Conservation (phyloP, 768 basidiomycete genomes). For the Peribolospora baueri region DNA sequence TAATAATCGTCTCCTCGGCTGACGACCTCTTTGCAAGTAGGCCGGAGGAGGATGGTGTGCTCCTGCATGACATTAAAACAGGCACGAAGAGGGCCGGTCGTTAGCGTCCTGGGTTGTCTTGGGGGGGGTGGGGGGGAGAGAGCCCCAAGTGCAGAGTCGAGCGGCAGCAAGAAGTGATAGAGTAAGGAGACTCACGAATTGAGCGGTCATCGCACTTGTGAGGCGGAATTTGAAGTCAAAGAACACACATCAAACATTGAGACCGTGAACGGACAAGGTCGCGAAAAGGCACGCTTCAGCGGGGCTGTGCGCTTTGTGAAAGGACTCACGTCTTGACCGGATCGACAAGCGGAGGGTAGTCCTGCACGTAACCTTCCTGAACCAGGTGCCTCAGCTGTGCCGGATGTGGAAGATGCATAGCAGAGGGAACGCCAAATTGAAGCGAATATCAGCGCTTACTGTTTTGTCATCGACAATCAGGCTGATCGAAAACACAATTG, state of each 20-base stretch:
- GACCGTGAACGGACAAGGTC: not conserved
- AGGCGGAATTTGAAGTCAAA: not conserved
- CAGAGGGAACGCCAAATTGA: not conserved
- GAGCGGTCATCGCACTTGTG: constrained; percentile 56
- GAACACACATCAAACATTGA: not conserved
- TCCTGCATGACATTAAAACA: constrained; percentile 14
- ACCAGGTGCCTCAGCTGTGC: constrained; percentile 68
- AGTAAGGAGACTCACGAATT: constrained; percentile 22
- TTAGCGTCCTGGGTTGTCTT: not conserved
- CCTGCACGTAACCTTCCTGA: constrained; percentile 59
- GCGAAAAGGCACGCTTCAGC: too few species aligned
- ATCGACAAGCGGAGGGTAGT: constrained; percentile 81
- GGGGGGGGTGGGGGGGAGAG: too few species aligned
- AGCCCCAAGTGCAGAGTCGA: not conserved
- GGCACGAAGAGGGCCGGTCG: not conserved
- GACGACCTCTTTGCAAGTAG: constrained; percentile 28
- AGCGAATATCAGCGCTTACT: not conserved
- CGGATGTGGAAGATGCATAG: too few species aligned
- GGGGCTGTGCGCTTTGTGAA: not conserved
- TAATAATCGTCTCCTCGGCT: constrained; percentile 26
- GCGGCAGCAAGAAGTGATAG: not conserved
- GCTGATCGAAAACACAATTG: not conserved
- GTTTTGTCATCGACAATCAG: not conserved
- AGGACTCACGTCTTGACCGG: constrained; percentile 27
- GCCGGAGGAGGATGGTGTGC: constrained; percentile 26